Evolutionary conservation across 2,329 filamentous ascomycete genomes (phyloP).

Genomic region (Arthrobotrys sinensis): DNA sequence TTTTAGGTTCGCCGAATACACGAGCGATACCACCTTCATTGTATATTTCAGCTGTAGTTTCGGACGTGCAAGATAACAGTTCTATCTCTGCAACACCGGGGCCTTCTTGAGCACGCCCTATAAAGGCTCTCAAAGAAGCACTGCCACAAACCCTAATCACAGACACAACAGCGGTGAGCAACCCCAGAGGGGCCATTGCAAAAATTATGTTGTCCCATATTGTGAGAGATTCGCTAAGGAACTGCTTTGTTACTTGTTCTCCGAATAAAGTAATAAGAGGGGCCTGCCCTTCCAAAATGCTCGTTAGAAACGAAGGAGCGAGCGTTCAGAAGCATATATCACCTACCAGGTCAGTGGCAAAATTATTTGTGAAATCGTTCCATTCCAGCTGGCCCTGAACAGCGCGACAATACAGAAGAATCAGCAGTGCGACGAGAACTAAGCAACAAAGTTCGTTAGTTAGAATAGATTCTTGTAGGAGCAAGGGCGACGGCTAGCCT

Average conservation of each 20-base stretch:
- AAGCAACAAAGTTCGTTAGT: background rate
- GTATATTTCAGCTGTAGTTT: background rate
- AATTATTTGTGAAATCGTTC: slow-evolving; percentile 45
- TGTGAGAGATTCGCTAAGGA: slow-evolving; percentile 66
- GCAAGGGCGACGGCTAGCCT: background rate
- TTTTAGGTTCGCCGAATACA: slow-evolving; percentile 1
- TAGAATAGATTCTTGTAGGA: background rate
- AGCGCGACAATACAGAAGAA: background rate
- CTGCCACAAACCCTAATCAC: slow-evolving; percentile 64
- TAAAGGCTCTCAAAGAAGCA: slow-evolving; percentile 31
- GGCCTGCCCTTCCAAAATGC: slow-evolving; percentile 11
- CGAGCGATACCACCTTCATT: background rate
- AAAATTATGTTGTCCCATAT: slow-evolving; percentile 69
- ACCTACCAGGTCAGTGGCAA: slow-evolving; percentile 34
- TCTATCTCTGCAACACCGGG: slow-evolving; percentile 4
- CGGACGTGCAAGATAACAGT: background rate
- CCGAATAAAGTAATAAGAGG: slow-evolving; percentile 67
- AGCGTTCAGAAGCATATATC: background rate
- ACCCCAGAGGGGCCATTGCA: slow-evolving; percentile 69
- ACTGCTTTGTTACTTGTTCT: slow-evolving; percentile 68
- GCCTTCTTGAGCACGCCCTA: slow-evolving; percentile 20
- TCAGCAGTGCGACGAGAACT: background rate
- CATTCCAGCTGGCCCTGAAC: slow-evolving; percentile 15
- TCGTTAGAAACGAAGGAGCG: background rate
- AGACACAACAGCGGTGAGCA: slow-evolving; percentile 67